Base-by-base conservation (phyloP, 345 rosid species). In the Sisymbrium irio region DNA sequence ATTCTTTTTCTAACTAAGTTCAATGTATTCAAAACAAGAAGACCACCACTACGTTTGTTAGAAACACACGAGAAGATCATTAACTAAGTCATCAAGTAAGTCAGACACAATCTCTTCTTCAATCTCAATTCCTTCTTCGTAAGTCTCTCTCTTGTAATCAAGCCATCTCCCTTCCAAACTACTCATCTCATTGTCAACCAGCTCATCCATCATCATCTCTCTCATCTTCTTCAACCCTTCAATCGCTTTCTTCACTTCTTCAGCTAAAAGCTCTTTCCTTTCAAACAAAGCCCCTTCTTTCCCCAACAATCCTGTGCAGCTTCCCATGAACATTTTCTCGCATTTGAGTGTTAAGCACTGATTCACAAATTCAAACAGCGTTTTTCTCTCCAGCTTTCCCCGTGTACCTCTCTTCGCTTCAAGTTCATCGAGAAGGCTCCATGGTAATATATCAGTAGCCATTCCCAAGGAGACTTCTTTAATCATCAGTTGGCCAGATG, bases 141-240 rank as follows among this genome's bases (percentile, higher is more conserved):
- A 82, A 15, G 72, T 78, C 82, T 95, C 98, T 19, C 63, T 53
- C 28, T 81, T 80, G 69, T 88, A 95, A 50, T 89, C 91, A 67
- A 81, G 62, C 98, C 99, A 95, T 67, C 57, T 92, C 40, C 96
- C 99, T 55, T 76, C 25, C 67, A 10, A 17, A 15, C 76, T 76
- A 80, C 82, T 85, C 99, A 92, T 92, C 77, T 95, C 92, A 63
- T 49, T 85, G 36, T 90, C 88, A 39, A 88, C 89, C 42, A 95
- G 92, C 49, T 90, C 96, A 79, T 95, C 98, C 72, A 86, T 85
- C 87, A 82, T 78, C 82, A 81, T 36, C 53, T 82, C 91, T 60
- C 89, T 87, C 80, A 78, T 83, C 72, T 75, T 74, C 69, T 80
- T 83, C 89, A 86, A 75, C 9, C 83, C 73, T 0, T 32, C 56